Evolutionary conservation across 805 yeast genomes (phyloP).

Genomic region (Cyberlindnera maclurae): DNA sequence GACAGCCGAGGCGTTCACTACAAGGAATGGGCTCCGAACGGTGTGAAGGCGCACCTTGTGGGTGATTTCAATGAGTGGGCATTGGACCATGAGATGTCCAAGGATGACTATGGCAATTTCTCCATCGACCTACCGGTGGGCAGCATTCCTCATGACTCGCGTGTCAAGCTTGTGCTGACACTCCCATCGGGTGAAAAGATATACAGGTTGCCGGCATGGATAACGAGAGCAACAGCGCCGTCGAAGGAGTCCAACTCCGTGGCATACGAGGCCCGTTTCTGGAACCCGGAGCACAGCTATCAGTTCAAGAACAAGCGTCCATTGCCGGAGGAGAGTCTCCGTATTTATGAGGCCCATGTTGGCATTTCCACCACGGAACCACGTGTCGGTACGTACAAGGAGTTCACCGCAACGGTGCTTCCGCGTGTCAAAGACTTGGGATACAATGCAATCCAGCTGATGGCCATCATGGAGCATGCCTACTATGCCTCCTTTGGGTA

Average conservation of each 20-base stretch:
- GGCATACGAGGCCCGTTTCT: conserved; percentile 79
- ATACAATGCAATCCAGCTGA: conserved; percentile 86
- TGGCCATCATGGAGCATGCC: conserved; percentile 99
- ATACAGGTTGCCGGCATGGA: conserved; percentile 88
- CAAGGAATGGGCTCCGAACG: conserved; percentile 90
- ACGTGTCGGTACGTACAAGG: conserved; percentile 74
- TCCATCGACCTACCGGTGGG: conserved; percentile 49
- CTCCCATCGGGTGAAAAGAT: conserved; percentile 62
- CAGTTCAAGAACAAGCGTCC: conserved; percentile 65
- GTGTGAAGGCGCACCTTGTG: conserved; percentile 61
- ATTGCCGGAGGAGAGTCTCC: conserved; percentile 38
- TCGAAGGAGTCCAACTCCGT: conserved; percentile 40
- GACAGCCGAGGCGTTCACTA: conserved; percentile 40
- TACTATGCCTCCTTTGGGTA: conserved; percentile 98
- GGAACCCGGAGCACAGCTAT: conserved; percentile 61
- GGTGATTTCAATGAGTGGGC: conserved; percentile 94
- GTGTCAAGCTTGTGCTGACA: conserved; percentile 62
- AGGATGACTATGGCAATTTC: conserved; percentile 71
- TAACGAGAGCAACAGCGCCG: conserved; percentile 72
- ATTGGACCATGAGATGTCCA: conserved; percentile 46
- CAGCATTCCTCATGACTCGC: conserved; percentile 76
- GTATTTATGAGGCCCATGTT: conserved; percentile 91
- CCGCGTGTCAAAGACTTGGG: conserved; percentile 85
- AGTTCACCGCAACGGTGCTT: conserved; percentile 70
- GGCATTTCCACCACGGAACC: conserved; percentile 94